Evolutionary conservation across 208 protist species (phyloP).

Genomic region (Trypanosoma mega): DNA sequence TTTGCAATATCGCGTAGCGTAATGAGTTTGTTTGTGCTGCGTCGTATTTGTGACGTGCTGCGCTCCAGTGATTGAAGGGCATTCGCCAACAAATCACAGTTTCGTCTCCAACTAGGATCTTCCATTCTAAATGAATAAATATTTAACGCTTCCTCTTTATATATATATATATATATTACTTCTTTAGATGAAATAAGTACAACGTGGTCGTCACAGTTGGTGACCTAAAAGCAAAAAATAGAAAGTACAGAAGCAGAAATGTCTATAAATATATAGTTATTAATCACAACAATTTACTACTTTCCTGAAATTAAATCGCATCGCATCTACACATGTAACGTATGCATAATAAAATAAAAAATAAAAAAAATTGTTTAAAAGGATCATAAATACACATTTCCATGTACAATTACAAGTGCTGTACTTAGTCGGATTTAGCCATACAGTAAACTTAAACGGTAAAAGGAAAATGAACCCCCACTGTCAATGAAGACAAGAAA

Average conservation of each 20-base stretch:
- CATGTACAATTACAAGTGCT: no score
- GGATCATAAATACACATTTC: background rate
- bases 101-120: slow-evolving; percentile 71
- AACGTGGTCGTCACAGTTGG: no score
- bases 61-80: slow-evolving; percentile 64
- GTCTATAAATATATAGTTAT: no score
- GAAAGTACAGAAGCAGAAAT: no score
- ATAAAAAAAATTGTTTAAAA: slow-evolving; percentile 2
- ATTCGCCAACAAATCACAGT: slow-evolving; percentile 59
- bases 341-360: slow-evolving; percentile 1
- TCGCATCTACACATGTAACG: no score
- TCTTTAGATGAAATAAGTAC: no score
- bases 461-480: slow-evolving; percentile 55
- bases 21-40: slow-evolving; percentile 76
- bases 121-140: slow-evolving; percentile 31
- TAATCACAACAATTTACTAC: no score
- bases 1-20: slow-evolving; percentile 59
- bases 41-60: slow-evolving; percentile 57
- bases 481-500: slow-evolving; percentile 63
- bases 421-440: no score
- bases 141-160: slow-evolving; percentile 1
- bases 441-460: slow-evolving; percentile 25
- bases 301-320: no score
- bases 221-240: no score
- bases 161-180: slow-evolving; percentile 15